Evolutionary conservation across 1,284 basidiomycete genomes (phyloP), one percentile per base, ranked within the genome.

Genomic region (Quambalaria eucalypti): DNA sequence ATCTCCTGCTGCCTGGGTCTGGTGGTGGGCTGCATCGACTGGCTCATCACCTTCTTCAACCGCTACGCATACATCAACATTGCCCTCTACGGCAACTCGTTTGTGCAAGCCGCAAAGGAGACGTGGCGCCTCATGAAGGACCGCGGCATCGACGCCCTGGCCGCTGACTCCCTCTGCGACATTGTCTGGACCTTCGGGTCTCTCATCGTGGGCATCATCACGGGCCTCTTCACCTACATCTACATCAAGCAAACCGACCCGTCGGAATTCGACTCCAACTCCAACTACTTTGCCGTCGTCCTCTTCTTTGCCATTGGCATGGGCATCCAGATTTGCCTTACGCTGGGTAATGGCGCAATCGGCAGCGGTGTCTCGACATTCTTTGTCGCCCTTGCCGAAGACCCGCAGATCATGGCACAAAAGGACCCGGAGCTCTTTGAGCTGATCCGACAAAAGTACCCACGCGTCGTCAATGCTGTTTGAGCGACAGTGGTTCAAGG

Each of bases 71-170:
- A 88, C 71, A 85, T 84, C 38, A 87, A 86, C 71, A 89, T 91
- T 65, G 86, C 90, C 70, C 79, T 92, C 2, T 92, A 90, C 74
- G 90, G 90, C 25, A 92, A 93, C 77, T 78, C 84, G 1, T 93
- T 92, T 59, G 82, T 90, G 52, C 73, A 79, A 16, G 90, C 90
- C n/a, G 88, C 90, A 2, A 90, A 87, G 76, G 88, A 90, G 73
- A 90, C 90, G 0, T 93, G 88, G 88, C 80, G 81, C n/a, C 74
- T 91, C 52, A 84, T 92, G 78, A 84, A 83, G 68, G 86, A 91
- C 69, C 60, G 61, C 55, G 90, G 85, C 26, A 86, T 91, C 63
- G 86, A 88, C 68, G 87, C 86, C 1, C 77, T 93, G 16, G 81
- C 90, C 68, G 90, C 92, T 71, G 89, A 92, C 76, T 87, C 83